These are phyloP conservation scores for Penicillium concentricum DNA, from an alignment of 2,329 filamentous ascomycete species.

Conservation along the genomic window DNA sequence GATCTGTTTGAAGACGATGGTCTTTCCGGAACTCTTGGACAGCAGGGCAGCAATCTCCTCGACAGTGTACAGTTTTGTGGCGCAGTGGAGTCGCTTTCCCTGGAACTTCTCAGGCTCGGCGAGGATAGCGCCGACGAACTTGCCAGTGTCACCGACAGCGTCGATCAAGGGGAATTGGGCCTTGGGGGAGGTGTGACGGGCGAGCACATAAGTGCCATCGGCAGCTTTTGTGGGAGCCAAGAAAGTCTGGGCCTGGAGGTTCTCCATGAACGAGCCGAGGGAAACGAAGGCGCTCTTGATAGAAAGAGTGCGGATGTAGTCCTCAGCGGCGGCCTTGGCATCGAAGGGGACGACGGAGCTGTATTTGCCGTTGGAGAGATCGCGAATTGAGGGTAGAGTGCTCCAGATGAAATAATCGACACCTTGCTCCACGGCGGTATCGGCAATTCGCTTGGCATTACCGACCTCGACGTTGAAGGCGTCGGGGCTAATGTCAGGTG, in stretches of 20 bases:
- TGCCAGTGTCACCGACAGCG: not conserved
- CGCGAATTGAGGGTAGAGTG: not conserved
- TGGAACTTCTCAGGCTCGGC: not conserved
- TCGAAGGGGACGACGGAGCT: not conserved
- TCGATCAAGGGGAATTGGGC: not conserved
- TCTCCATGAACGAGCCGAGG: not conserved
- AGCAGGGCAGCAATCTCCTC: not conserved
- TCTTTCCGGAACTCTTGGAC: not conserved
- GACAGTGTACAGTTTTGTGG: not conserved
- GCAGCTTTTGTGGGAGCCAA: not conserved
- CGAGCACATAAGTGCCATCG: not conserved
- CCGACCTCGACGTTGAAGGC: slow-evolving; percentile 24
- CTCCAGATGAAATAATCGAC: not conserved
- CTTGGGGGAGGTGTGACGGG: not conserved
- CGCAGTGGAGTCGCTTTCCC: not conserved
- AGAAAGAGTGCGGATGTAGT: not conserved
- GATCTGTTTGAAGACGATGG: not conserved
- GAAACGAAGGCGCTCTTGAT: not conserved
- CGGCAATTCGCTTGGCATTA: slow-evolving; percentile 41
- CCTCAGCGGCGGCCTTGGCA: not conserved
- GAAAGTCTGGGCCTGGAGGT: not conserved
- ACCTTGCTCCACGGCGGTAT: slow-evolving; percentile 25
- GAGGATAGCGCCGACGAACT: not conserved
- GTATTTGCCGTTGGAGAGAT: not conserved
- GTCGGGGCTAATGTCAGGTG: slow-evolving; percentile 38